Evolutionary conservation across 768 basidiomycete genomes (phyloP), one percentile per base, ranked within the genome.

Genomic region (Russula emetica): DNA sequence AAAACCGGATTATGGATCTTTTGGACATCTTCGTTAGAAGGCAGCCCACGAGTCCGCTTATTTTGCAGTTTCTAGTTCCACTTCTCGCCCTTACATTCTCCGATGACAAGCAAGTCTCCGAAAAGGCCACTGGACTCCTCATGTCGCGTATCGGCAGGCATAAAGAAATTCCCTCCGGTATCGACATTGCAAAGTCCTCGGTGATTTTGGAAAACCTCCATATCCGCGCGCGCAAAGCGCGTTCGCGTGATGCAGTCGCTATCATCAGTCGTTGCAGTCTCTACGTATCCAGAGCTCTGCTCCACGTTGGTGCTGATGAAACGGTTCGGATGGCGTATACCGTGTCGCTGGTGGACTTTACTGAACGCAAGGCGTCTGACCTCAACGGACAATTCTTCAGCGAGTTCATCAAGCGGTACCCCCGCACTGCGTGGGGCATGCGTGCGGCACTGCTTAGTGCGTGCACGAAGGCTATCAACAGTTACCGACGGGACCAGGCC

Each of bases 1-100:
- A 96, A 74, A 94, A 92, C 73, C 87, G 95, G 14, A 89, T 97
- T 32, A 85, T 99, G 32, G 96, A 98, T 74, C 83, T 99, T n/a
- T 81, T 98, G 62, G 94, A 98, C 59, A 85, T 82, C 26, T 95
- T 86, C 76, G 75, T 89, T 67, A 89, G 84, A 72, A 87, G 84
- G 70, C 88, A 93, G 68, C 82, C 89, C 2, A 78, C 85, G n/a
- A 96, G 83, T 71, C 79, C 86, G 0, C 79, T 87, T 60, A 75
- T 85, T 58, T 70, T 92, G 44, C 84, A 82, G 44, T 77, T 92
- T 54, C 78, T 97, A 67, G 67, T 86, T 3, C 90, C 95, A 10
- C 78, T 99, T 40, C 77, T 95, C 62, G 86, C 89, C 58, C 81
- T 98, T 52, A 80, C 88, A 55, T 79, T 83, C 51, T 79, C 80